Base-by-base conservation (phyloP, 192 early-diverging fungal genomes). In the Allomyces arbusculus region DNA sequence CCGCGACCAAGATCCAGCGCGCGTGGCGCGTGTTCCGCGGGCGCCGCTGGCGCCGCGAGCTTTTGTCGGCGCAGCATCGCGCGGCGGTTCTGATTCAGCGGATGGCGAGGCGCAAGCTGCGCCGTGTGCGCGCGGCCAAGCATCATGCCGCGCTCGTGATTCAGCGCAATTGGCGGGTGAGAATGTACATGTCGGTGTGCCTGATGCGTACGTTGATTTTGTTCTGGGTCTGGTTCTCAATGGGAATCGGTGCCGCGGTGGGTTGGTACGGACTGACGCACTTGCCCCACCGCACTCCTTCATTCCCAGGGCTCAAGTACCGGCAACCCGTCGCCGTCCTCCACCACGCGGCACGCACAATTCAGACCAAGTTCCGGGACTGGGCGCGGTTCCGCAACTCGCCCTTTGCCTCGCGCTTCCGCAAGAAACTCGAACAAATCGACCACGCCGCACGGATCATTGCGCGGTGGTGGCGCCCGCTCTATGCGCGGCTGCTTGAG, bases 301-400 rank as follows among this genome's bases (percentile, higher is more conserved):
- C 24, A 23, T 66, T 66, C 9, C 25, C 24, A 74, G 73, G 75
- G 14, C 78, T 77, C 62, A 82, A 77, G n/a, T 82, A 82, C 65
- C 78, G 77, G 68, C 70, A 73, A 61, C 74, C 81, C 20, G 79
- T 82, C 58, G 68, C 70, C 9, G 75, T 77, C 61, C 68, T 82
- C 26, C 81, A 82, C 64, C 70, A 74, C 10, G 69, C 74, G 20
- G 81, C 81, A 4, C 68, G 62, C 9, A 65, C 72, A 26, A 80
- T 82, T 62, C 81, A 82, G 64, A 66, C 70, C 43, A 78, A 75
- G 63, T 82, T 76, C 75, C 68, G 77, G 58, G 66, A 82, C 44
- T 82, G 81, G 81, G 73, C 68, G 62, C 74, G 76, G 72, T 82
- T 74, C 71, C 71, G 71, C 50, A 82, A 82, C 66, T 77, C 75